phyloP scores from a whole-genome alignment of 208 protist genomes.

The Novymonas esmeraldas region DNA sequence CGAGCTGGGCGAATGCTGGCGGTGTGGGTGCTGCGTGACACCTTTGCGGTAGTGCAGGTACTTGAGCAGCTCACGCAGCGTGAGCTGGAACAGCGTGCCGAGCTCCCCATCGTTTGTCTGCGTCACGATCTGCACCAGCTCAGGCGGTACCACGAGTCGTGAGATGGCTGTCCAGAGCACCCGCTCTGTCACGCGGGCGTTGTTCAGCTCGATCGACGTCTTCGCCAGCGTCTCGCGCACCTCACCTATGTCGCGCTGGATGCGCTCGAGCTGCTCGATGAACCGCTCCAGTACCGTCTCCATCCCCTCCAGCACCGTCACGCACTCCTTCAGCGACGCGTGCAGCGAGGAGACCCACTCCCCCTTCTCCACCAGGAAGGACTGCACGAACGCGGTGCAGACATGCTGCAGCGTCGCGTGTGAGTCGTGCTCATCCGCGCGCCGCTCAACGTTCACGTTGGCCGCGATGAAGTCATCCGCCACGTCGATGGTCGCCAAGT shows the following conservation, averaged over 20 bases:
- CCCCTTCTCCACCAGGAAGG: conserved; percentile 57
- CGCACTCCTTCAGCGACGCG: conserved; percentile 55
- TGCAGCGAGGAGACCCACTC: conserved; percentile 68
- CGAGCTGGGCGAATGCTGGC: neutral
- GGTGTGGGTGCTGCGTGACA: conserved; percentile 32
- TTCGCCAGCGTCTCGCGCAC: conserved; percentile 61
- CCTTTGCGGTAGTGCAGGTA: conserved; percentile 68
- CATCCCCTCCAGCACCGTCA: conserved; percentile 61
- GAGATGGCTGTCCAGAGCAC: conserved; percentile 63
- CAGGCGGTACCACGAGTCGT: conserved; percentile 70
- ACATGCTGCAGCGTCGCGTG: conserved; percentile 44
- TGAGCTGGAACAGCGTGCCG: conserved; percentile 68
- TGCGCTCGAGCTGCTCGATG: conserved; percentile 61
- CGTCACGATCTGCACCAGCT: conserved; percentile 78
- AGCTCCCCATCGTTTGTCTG: conserved; percentile 75
- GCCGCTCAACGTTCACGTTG: conserved; percentile 35
- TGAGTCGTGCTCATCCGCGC: conserved; percentile 41
- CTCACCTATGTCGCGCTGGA: conserved; percentile 78
- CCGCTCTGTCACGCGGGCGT: conserved; percentile 48
- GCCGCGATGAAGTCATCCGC: conserved; percentile 53
- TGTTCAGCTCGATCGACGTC: conserved; percentile 50
- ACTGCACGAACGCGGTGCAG: conserved; percentile 72
- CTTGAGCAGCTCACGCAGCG: conserved; percentile 48
- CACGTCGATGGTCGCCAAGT: conserved; percentile 63
- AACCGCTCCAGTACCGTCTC: conserved; percentile 71